These are phyloP conservation scores for Cyclotella kingstonii DNA, from an alignment of 108 stramenopile species.

Conservation along the genomic window DNA sequence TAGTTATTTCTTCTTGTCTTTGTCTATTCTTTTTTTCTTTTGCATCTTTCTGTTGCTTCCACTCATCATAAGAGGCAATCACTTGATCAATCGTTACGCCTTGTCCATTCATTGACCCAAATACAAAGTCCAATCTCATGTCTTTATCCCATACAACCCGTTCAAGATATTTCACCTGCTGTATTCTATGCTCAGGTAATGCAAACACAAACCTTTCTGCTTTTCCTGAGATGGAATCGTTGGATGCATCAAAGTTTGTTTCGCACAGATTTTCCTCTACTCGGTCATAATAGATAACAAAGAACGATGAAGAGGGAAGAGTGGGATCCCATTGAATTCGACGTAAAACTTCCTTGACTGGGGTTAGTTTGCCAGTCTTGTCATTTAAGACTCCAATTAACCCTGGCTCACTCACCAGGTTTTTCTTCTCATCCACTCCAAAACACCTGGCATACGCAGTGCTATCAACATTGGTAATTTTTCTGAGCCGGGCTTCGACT, in stretches of 20 bases:
- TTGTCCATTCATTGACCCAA: constrained; percentile 58
- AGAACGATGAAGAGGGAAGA: constrained; percentile 47
- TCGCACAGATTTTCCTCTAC: constrained; percentile 54
- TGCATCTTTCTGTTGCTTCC: constrained; percentile 61
- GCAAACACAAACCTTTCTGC: constrained; percentile 66
- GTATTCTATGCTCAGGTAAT: constrained; percentile 84
- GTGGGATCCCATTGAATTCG: constrained; percentile 77
- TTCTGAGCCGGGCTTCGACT: constrained; percentile 65
- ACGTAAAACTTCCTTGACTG: constrained; percentile 69
- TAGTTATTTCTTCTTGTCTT: constrained; percentile 49
- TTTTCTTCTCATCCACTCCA: constrained; percentile 8
- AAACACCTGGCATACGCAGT: constrained; percentile 76
- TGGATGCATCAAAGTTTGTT: constrained; percentile 71
- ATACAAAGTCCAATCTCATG: constrained; percentile 62
- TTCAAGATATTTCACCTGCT: constrained; percentile 70
- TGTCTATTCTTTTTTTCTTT: constrained; percentile 37
- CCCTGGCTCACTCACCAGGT: background rate
- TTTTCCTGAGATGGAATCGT: constrained; percentile 59
- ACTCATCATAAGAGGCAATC: constrained; percentile 68
- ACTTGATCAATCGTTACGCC: constrained; percentile 64
- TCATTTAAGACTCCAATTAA: constrained; percentile 4
- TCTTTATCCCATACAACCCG: constrained; percentile 80
- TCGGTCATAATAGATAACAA: constrained; percentile 73
- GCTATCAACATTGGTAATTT: constrained; percentile 66
- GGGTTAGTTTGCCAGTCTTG: constrained; percentile 53